Evolutionary conservation across 2,329 filamentous ascomycete species (phyloP).

Genomic region (Ceratocystis eucalypticola): DNA sequence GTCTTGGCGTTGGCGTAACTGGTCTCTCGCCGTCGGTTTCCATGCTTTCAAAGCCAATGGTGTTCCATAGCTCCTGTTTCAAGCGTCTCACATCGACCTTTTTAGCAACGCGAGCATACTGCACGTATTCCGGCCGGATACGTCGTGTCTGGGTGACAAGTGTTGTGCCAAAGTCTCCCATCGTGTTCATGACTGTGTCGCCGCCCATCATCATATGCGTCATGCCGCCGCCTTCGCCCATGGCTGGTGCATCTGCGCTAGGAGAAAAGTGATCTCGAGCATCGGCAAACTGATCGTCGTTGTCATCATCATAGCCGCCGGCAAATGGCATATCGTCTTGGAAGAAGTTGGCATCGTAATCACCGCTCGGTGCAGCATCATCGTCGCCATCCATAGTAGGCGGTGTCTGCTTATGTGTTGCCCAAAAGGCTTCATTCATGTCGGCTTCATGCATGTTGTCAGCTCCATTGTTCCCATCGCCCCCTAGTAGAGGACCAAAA

Average conservation of each 20-base stretch:
- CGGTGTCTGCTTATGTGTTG: conserved; percentile 48
- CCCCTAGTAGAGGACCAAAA: conserved; percentile 16
- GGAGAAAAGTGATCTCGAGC: conserved; percentile 68
- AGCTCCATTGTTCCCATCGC: conserved; percentile 31
- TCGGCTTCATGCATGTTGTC: conserved; percentile 52
- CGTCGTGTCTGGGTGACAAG: conserved; percentile 52
- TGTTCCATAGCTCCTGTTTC: conserved; percentile 59
- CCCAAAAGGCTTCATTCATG: conserved; percentile 95
- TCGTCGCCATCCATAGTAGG: conserved; percentile 35
- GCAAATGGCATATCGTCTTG: conserved; percentile 68
- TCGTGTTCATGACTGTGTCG: conserved; percentile 35
- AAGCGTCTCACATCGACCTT: conserved; percentile 56
- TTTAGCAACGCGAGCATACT: conserved; percentile 56
- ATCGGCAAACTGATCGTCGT: conserved; percentile 64
- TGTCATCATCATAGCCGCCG: conserved; percentile 50
- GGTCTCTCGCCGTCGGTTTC: conserved; percentile 26
- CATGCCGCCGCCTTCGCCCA: conserved; percentile 34
- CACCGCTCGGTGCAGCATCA: conserved; percentile 48
- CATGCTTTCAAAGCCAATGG: conserved; percentile 43
- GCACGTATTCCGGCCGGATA: conserved; percentile 53
- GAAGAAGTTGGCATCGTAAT: conserved; percentile 97
- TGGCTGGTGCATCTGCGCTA: conserved; percentile 38
- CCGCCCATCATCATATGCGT: conserved; percentile 39
- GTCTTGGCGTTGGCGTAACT: conserved; percentile 24
- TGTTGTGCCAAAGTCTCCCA: conserved; percentile 49